Conservation (phyloP, 106 monocot genomes). For the Dendrobium officinale region DNA sequence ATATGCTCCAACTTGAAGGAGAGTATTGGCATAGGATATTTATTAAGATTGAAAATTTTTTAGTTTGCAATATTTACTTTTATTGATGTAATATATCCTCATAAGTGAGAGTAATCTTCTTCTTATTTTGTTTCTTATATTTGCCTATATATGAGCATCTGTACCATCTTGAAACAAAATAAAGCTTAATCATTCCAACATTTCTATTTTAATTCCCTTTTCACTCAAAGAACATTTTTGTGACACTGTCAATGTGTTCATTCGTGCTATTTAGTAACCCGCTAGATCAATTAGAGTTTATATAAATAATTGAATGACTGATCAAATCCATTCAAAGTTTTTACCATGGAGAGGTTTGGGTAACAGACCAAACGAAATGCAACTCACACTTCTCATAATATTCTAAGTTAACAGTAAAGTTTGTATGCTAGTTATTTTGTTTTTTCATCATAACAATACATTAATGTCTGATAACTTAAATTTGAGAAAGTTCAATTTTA, state of each 20-base stretch:
- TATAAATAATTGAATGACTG: background rate
- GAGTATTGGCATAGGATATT: background rate
- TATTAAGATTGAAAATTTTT: background rate
- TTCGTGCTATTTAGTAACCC: background rate
- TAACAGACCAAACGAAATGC: background rate
- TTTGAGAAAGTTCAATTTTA: background rate
- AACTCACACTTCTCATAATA: background rate
- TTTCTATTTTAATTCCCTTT: background rate
- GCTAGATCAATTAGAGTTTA: background rate
- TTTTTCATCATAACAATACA: background rate
- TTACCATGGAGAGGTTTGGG: background rate
- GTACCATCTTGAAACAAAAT: background rate
- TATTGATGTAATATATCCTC: background rate
- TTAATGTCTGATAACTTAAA: background rate
- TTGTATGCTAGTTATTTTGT: background rate
- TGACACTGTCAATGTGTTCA: background rate
- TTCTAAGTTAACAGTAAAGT: background rate
- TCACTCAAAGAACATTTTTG: background rate
- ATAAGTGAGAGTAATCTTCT: background rate
- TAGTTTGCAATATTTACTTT: background rate
- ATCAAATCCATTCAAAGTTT: background rate
- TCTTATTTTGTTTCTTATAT: background rate
- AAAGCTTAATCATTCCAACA: background rate
- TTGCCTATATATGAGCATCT: background rate
- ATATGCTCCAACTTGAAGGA: background rate